A percentile compares a stretch with the other conserved stretches of the same genome.
phyloP scores from a whole-genome alignment of 2,329 filamentous ascomycete genomes.

The Teratosphaeria viscida region DNA sequence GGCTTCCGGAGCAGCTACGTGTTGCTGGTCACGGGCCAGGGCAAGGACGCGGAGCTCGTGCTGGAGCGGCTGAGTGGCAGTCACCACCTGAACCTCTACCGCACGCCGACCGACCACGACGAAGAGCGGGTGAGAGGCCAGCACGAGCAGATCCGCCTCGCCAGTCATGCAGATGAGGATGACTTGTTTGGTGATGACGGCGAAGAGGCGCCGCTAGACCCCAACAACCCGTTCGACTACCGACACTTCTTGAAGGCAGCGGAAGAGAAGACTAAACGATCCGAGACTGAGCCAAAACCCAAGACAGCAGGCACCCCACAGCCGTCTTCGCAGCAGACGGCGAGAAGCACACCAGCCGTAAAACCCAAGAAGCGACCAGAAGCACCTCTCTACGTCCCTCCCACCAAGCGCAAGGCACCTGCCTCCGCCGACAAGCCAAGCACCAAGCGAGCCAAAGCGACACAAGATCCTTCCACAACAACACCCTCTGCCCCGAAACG shows the following conservation, averaged over 20 bases:
- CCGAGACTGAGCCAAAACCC: slow-evolving; percentile 19
- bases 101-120: not conserved
- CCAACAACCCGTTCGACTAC: slow-evolving; percentile 39
- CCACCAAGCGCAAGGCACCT: slow-evolving; percentile 13
- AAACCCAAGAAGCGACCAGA: slow-evolving; percentile 8
- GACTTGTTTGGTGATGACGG: slow-evolving; percentile 23
- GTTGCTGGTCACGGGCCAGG: slow-evolving; percentile 15
- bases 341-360: slow-evolving; percentile 9
- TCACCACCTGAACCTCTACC: slow-evolving; percentile 39
- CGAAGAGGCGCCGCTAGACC: slow-evolving; percentile 29
- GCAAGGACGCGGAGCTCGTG: slow-evolving; percentile 16
- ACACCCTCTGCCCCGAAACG: not conserved
- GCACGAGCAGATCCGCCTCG: slow-evolving; percentile 3
- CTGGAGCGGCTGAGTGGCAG: slow-evolving; percentile 73
- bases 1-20: slow-evolving; percentile 62
- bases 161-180: slow-evolving; percentile 25
- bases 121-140: not conserved
- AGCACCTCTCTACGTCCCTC: slow-evolving; percentile 9
- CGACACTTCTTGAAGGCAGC: slow-evolving; percentile 33
- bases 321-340: not conserved
- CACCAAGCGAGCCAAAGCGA: slow-evolving; percentile 19
- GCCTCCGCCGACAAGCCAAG: slow-evolving; percentile 10
- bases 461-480: slow-evolving; percentile 9
- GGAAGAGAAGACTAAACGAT: not conserved
- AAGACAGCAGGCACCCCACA: slow-evolving; percentile 5